These are phyloP conservation scores for Vanilla planifolia DNA, from an alignment of 106 monocot genomes.

Conservation along the genomic window DNA sequence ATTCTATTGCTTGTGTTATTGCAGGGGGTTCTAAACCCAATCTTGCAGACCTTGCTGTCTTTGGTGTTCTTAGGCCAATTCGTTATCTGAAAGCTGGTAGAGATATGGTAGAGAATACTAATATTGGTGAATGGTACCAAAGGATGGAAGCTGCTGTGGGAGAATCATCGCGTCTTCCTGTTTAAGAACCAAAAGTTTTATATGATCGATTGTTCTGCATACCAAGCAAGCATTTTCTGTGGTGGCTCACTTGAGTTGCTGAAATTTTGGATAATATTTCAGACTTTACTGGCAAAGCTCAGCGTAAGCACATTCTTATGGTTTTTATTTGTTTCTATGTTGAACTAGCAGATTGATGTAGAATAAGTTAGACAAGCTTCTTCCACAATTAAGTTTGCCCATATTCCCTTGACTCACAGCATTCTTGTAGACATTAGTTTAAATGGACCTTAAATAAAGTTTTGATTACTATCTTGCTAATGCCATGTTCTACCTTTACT, in stretches of 20 bases:
- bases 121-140: conserved; percentile 81
- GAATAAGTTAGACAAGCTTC: too few species aligned
- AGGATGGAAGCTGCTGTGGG: conserved; percentile 86
- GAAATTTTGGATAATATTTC: background rate
- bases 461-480: too few species aligned
- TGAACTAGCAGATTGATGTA: too few species aligned
- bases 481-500: too few species aligned
- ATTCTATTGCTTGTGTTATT: too few species aligned
- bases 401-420: too few species aligned
- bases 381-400: too few species aligned
- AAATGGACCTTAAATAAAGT: too few species aligned
- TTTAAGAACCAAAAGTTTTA: background rate
- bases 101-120: conserved; percentile 88
- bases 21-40: conserved; percentile 84
- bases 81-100: conserved; percentile 70
- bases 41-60: conserved; percentile 89
- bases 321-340: too few species aligned
- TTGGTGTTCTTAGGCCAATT: conserved; percentile 86
- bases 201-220: background rate
- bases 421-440: too few species aligned
- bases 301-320: too few species aligned
- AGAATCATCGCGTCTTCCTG: conserved; percentile 40
- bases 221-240: background rate
- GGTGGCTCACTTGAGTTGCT: background rate
- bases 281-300: too few species aligned